Evolutionary conservation across 148 eudicot genomes (phyloP), one percentile per base, ranked within the genome.

Genomic region (Hydrangea macrophylla): DNA sequence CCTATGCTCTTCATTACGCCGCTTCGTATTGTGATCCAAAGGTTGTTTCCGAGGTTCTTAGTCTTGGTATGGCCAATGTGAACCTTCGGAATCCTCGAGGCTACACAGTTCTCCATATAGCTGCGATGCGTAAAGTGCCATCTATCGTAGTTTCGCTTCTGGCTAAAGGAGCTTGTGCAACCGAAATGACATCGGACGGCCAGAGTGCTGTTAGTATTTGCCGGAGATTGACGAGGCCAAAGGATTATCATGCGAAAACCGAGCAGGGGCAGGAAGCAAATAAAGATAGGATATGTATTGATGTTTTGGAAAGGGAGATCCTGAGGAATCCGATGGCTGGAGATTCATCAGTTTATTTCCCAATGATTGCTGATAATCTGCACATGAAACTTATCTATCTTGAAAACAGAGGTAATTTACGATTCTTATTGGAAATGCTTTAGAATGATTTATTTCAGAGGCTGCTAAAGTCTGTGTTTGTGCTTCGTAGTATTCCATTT

Each of bases 71-170:
- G 9, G 78, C 87, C 17, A 25, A 83, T 75, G 73, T 83, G 42
- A 78, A 83, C 71, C 77, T 78, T 62, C 62, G 48, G 15, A 83
- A 80, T 65, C 11, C 73, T n/a, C 62, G 76, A 45, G 87, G 82
- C 20, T 65, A 77, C 62, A 80, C 82, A 18, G 87, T 83, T 28
- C 80, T 83, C 55, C 87, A 83, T 58, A 64, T 83, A 66, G 87
- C 87, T 75, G 87, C 84, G n/a, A 80, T 60, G 74, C 81, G 87
- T 7, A 83, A 64, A 31, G 87, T 80, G 42, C 87, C 82, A 17
- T 75, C 82, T 4, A 67, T 83, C 23, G 73, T 83, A 31, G 78
- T 83, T 7, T 74, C 78, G 6, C 84, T 83, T 67, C 36, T 83
- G 53, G 70, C 12, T 2, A 78, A 78, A 58, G 80, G 84, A 64